Conservation (phyloP, 257 asterid species). For the Penstemon newberryi region DNA sequence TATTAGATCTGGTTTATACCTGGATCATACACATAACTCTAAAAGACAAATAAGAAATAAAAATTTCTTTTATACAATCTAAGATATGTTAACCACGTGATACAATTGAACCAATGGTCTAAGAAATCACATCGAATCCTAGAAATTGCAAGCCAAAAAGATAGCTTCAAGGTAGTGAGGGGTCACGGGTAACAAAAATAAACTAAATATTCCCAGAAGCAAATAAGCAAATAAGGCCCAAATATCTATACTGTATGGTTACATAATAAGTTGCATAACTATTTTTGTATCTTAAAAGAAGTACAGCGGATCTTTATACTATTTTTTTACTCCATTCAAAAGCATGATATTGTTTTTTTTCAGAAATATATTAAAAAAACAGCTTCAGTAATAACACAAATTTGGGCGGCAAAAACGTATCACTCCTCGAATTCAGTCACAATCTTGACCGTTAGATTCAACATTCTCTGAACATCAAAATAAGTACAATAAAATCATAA, state of each 20-base stretch:
- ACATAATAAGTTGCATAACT: not conserved
- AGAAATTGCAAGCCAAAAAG: not conserved
- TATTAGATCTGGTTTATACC: conserved; percentile 82
- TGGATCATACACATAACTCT: conserved; percentile 31
- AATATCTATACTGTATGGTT: not conserved
- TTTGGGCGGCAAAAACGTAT: not conserved
- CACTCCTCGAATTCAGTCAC: not conserved
- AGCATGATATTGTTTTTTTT: not conserved
- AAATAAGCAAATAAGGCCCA: not conserved
- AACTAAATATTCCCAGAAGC: not conserved
- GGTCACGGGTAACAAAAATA: too few species aligned
- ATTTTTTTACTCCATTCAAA: not conserved
- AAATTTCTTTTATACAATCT: not conserved
- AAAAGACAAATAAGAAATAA: not conserved
- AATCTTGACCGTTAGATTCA: too few species aligned
- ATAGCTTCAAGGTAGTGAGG: not conserved
- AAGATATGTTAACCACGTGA: not conserved
- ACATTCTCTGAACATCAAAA: too few species aligned
- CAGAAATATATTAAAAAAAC: too few species aligned
- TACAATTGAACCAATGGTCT: conserved; percentile 3
- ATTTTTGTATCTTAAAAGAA: not conserved
- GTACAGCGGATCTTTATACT: not conserved
- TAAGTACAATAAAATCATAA: too few species aligned
- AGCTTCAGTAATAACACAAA: not conserved
- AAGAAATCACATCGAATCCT: conserved; percentile 6